Conservation (phyloP, 768 basidiomycete species). For the Suillus tomentosus region DNA sequence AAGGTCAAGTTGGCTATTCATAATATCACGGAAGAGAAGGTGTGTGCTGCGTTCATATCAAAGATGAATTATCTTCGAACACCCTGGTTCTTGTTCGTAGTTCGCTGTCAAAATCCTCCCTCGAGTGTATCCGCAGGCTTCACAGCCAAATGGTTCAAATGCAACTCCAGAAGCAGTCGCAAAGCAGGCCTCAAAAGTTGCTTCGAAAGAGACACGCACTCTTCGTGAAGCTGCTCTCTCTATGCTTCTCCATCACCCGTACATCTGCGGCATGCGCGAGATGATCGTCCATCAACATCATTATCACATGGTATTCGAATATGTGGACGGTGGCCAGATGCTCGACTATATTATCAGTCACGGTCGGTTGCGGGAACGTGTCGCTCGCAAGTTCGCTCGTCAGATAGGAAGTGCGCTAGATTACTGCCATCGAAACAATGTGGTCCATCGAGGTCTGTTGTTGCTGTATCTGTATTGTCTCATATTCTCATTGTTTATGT, state of each 20-base stretch:
- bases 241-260: constrained; percentile 95
- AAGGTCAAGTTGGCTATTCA: constrained; percentile 97
- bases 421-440: constrained; percentile 96
- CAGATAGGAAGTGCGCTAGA: constrained; percentile 96
- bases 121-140: constrained; percentile 64
- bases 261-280: constrained; percentile 99
- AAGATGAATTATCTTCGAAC: not conserved
- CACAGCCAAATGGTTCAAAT: constrained; percentile 48
- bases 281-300: constrained; percentile 98
- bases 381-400: constrained; percentile 95
- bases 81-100: constrained; percentile 40
- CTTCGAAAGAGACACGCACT: constrained; percentile 94
- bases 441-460: constrained; percentile 84
- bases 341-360: constrained; percentile 99
- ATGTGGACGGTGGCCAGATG: constrained; percentile 99
- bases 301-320: constrained; percentile 99
- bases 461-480: constrained; percentile 16
- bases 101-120: constrained; percentile 99
- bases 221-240: constrained; percentile 94
- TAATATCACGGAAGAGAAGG: constrained; percentile 89
- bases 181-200: constrained; percentile 86
- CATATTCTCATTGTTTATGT: constrained; percentile 10
- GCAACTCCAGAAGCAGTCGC: constrained; percentile 59
- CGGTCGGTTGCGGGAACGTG: constrained; percentile 90
- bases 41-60: constrained; percentile 38